A percentile compares a stretch with the other conserved stretches of the same genome.
Evolutionary conservation across 768 basidiomycete genomes (phyloP).

Genomic region (Termitomyces titanicus): DNA sequence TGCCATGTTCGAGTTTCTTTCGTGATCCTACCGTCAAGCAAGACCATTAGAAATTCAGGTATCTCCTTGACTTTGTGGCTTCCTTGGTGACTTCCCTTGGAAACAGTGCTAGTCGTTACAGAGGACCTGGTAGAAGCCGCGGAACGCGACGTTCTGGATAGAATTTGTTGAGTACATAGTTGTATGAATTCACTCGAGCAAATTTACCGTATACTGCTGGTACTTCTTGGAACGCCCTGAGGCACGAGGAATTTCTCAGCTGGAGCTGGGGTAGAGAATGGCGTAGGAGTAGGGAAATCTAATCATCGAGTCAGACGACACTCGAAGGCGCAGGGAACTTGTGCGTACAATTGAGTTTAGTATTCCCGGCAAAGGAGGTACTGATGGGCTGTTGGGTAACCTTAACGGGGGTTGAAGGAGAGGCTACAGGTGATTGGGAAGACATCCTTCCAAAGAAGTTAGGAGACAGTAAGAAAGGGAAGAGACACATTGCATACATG

Average conservation of each 20-base stretch:
- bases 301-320: not conserved
- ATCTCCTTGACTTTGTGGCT: conserved; percentile 14
- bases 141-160: conserved; percentile 12
- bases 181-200: not conserved
- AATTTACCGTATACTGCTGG: conserved; percentile 9
- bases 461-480: not conserved
- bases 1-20: conserved; percentile 37
- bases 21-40: conserved; percentile 33
- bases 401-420: not conserved
- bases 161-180: not conserved
- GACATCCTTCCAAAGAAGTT: conserved; percentile 7
- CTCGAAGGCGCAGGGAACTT: not conserved
- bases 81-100: conserved; percentile 15
- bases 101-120: conserved; percentile 11
- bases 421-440: conserved; percentile 2
- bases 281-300: conserved; percentile 3
- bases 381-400: not conserved
- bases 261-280: conserved; percentile 2
- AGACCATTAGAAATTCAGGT: conserved; percentile 33
- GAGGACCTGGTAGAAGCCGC: conserved; percentile 9
- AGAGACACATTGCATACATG: conserved; percentile 23
- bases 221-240: conserved; percentile 4
- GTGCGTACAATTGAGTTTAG: conserved; percentile 3
- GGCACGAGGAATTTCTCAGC: conserved; percentile 2
- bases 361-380: not conserved